These are phyloP conservation scores for Candida patagonica DNA, from an alignment of 805 yeast genomes.

Conservation along the genomic window DNA sequence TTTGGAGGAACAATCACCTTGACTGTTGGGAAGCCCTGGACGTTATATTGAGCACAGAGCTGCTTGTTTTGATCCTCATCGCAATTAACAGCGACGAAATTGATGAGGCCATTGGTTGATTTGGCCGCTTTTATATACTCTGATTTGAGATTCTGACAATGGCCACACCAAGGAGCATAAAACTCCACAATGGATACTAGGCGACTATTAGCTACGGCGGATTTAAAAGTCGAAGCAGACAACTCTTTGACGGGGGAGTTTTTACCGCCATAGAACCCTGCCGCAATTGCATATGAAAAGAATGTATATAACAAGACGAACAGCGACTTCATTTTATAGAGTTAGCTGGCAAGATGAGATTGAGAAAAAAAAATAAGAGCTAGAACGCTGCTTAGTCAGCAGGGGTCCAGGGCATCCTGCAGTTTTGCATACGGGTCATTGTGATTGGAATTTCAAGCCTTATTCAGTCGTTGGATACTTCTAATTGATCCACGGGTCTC, in stretches of 20 bases:
- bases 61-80: conserved; percentile 58
- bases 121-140: conserved; percentile 58
- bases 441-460: too few species aligned
- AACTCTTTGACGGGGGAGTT: conserved; percentile 44
- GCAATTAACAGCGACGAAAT: conserved; percentile 65
- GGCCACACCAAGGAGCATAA: conserved; percentile 98
- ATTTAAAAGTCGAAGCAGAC: conserved; percentile 44
- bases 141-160: conserved; percentile 63
- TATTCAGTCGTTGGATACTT: too few species aligned
- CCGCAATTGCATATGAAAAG: not conserved
- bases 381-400: too few species aligned
- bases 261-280: conserved; percentile 32
- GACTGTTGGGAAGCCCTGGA: conserved; percentile 80
- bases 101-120: conserved; percentile 36
- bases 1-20: conserved; percentile 79
- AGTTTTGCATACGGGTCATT: too few species aligned
- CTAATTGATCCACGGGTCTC: too few species aligned
- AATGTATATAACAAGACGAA: too few species aligned
- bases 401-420: too few species aligned
- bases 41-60: conserved; percentile 54
- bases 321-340: too few species aligned
- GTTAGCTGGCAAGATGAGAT: too few species aligned
- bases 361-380: too few species aligned
- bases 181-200: conserved; percentile 80
- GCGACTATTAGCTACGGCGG: conserved; percentile 59